phyloP scores from a whole-genome alignment of 345 rosid species.

The Schrenkiella parvula region DNA sequence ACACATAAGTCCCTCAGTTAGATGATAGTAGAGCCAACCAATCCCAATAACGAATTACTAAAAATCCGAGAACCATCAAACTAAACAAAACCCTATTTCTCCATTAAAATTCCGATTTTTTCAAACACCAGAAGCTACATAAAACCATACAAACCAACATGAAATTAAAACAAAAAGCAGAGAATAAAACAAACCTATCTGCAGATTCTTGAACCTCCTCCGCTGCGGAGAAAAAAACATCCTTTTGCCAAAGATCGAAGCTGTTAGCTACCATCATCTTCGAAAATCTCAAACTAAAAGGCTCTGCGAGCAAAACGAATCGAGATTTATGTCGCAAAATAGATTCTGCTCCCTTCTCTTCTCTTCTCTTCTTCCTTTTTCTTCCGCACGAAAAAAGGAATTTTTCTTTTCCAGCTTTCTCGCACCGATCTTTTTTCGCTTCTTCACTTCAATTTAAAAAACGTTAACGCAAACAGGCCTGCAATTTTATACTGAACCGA shows the following conservation, averaged over 20 bases:
- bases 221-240: conserved; percentile 84
- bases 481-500: no score
- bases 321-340: neutral
- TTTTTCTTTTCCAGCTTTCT: conserved; percentile 11
- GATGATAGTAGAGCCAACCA: neutral
- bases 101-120: neutral
- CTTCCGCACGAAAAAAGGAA: conserved; percentile 21
- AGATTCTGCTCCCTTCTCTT: neutral
- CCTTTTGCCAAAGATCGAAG: conserved; percentile 86
- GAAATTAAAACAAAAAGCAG: neutral
- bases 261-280: conserved; percentile 85
- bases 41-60: neutral
- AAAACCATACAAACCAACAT: neutral
- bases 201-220: conserved; percentile 93
- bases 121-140: neutral
- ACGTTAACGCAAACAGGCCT: no score
- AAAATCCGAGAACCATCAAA: no score
- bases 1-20: neutral
- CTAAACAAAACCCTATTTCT: neutral
- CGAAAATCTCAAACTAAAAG: no score
- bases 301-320: neutral
- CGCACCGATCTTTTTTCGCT: neutral
- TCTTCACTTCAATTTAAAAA: neutral
- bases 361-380: conserved; percentile 5
- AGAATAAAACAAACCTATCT: conserved; percentile 53